Conservation (phyloP, 2,329 filamentous ascomycete genomes). For the Diaporthe nobilis region DNA sequence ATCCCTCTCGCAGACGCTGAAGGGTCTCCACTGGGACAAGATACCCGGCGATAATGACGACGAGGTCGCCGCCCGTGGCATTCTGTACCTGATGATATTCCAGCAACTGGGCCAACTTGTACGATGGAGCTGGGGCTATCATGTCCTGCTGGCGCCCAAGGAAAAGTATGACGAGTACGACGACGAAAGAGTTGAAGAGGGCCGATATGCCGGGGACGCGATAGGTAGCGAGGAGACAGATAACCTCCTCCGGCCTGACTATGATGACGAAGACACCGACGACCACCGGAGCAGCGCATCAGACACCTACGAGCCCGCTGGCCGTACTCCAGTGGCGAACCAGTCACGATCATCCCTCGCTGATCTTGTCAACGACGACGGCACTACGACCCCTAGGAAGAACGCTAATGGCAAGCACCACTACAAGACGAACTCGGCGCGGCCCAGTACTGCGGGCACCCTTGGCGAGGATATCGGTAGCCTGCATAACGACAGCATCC, state of each 20-base stretch:
- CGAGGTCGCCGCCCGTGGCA: constrained; percentile 92
- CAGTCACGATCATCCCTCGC: constrained; percentile 63
- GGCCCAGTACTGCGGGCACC: constrained; percentile 39
- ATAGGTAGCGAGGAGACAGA: constrained; percentile 60
- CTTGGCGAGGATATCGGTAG: constrained; percentile 43
- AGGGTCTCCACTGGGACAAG: constrained; percentile 93
- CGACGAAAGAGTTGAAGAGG: constrained; percentile 67
- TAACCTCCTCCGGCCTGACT: constrained; percentile 62
- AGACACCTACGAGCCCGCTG: constrained; percentile 67
- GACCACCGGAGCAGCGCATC: constrained; percentile 56
- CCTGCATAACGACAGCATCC: constrained; percentile 64
- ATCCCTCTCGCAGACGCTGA: constrained; percentile 91
- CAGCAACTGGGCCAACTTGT: constrained; percentile 97
- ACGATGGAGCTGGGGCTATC: constrained; percentile 98
- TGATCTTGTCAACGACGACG: constrained; percentile 35
- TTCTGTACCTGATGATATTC: constrained; percentile 96
- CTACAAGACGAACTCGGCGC: constrained; percentile 44
- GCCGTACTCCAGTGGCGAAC: constrained; percentile 67
- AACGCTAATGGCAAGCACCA: constrained; percentile 47
- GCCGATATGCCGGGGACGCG: constrained; percentile 68
- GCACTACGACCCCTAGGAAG: constrained; percentile 50
- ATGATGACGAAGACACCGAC: constrained; percentile 56
- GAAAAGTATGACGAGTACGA: constrained; percentile 78
- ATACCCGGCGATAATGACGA: constrained; percentile 95
- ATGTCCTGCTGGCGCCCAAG: constrained; percentile 90